Percentiles rank a stretch among this genome's conserved stretches.
These are phyloP conservation scores for Penicillium sp. DNA, from an alignment of 2,329 filamentous ascomycete genomes.

Conservation along the genomic window DNA sequence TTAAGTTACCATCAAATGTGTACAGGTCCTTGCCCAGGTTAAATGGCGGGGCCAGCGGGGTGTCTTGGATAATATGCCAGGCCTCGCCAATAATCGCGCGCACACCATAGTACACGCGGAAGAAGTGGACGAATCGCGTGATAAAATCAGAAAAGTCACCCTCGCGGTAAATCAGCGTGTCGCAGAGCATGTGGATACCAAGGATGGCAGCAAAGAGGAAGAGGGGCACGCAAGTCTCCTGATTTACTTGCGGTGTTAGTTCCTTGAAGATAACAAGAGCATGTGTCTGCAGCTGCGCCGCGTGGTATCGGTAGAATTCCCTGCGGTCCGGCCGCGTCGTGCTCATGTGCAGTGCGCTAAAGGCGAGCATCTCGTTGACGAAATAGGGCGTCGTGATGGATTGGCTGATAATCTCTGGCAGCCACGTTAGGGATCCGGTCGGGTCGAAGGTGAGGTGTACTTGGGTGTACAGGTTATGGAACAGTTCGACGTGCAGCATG, in stretches of 20 bases:
- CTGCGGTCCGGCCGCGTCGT: constrained; percentile 43
- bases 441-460: constrained; percentile 10
- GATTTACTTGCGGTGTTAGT: constrained; percentile 11
- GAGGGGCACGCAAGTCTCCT: constrained; percentile 25
- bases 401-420: constrained; percentile 6
- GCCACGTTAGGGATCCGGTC: background rate
- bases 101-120: constrained; percentile 34
- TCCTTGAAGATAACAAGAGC: constrained; percentile 26
- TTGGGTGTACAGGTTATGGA: constrained; percentile 30
- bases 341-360: constrained; percentile 52
- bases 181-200: constrained; percentile 52
- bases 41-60: constrained; percentile 14
- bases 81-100: constrained; percentile 22
- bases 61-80: constrained; percentile 22
- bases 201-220: constrained; percentile 30
- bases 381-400: constrained; percentile 46
- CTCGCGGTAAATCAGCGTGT: constrained; percentile 50
- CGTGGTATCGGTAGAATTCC: constrained; percentile 32
- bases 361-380: constrained; percentile 54
- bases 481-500: constrained; percentile 37
- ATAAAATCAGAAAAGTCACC: constrained; percentile 43
- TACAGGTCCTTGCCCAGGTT: background rate
- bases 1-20: background rate
- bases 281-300: constrained; percentile 43
- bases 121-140: constrained; percentile 31